A percentile compares a stretch with the other conserved stretches of the same genome.
These are phyloP conservation scores for Gastrolobium villosum DNA, from an alignment of 306 rosid genomes.

Conservation along the genomic window DNA sequence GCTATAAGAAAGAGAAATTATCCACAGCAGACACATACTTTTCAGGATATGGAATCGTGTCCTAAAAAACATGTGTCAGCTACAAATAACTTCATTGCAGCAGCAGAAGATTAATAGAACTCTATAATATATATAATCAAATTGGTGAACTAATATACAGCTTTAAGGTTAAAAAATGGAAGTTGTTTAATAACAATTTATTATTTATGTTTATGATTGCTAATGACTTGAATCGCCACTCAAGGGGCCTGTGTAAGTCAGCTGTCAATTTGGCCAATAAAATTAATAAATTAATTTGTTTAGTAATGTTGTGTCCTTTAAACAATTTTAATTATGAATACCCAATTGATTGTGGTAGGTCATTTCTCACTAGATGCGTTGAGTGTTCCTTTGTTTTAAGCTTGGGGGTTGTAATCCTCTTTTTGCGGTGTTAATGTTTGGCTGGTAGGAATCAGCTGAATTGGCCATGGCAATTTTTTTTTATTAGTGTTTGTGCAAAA, in stretches of 20 bases:
- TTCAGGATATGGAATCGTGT: too few relatives aligned
- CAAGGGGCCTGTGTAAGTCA: neutral
- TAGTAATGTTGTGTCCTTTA: neutral
- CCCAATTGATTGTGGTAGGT: neutral
- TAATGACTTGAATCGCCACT: slow-evolving; percentile 19
- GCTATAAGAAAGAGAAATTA: too few relatives aligned
- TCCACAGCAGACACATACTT: too few relatives aligned
- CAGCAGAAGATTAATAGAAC: too few relatives aligned
- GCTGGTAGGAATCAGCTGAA: slow-evolving; percentile 11
- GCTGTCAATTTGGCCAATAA: slow-evolving; percentile 8
- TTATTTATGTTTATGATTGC: slow-evolving; percentile 1
- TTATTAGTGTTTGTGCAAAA: neutral
- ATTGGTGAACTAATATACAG: neutral
- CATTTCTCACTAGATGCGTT: neutral
- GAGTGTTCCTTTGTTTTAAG: slow-evolving; percentile 2
- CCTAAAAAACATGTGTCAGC: too few relatives aligned
- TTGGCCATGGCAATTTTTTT: neutral
- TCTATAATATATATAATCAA: neutral
- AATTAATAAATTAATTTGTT: neutral
- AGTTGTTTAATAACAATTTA: slow-evolving; percentile 23
- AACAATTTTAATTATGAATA: neutral
- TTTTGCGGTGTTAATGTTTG: neutral
- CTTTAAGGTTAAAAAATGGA: slow-evolving; percentile 36
- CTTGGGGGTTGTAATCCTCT: neutral
- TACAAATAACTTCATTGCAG: too few relatives aligned